Evolutionary conservation across 176 grass and related monocot species (phyloP).

Genomic region (Cenchrus americanus): DNA sequence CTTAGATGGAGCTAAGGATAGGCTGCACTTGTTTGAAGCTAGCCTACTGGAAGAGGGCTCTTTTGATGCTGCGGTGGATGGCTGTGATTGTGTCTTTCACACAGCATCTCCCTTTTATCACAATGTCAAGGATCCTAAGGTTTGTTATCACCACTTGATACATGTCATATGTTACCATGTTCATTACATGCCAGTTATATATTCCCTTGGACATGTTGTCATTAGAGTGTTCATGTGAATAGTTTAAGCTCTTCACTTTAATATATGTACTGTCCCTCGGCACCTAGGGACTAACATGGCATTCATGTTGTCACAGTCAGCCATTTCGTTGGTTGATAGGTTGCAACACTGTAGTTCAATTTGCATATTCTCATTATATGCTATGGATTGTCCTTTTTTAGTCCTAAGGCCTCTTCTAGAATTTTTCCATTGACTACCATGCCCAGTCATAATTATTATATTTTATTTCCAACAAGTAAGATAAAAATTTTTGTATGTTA

Average conservation of each 20-base stretch:
- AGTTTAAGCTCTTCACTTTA: not conserved
- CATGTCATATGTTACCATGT: not conserved
- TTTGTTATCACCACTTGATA: not conserved
- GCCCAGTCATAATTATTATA: not conserved
- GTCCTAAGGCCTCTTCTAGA: too few relatives aligned
- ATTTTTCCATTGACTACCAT: not conserved
- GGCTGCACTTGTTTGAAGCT: slow-evolving; percentile 60
- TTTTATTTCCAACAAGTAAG: not conserved
- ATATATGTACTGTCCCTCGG: not conserved
- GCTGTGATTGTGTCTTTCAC: slow-evolving; percentile 61
- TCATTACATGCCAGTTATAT: slow-evolving; percentile 13
- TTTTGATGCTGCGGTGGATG: slow-evolving; percentile 46
- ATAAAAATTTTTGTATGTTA: not conserved
- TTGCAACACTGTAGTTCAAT: not conserved
- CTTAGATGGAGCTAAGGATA: slow-evolving; percentile 57
- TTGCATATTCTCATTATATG: not conserved
- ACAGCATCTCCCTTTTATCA: slow-evolving; percentile 65
- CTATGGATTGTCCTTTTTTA: not conserved
- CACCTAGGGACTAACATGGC: not conserved
- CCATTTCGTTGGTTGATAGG: not conserved
- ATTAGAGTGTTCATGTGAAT: not conserved
- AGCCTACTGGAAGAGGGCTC: slow-evolving; percentile 56
- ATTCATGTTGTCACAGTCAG: not conserved
- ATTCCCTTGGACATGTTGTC: not conserved
- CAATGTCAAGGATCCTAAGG: slow-evolving; percentile 57